Conservation (phyloP, 768 basidiomycete genomes). For the Coprinopsis sp. region DNA sequence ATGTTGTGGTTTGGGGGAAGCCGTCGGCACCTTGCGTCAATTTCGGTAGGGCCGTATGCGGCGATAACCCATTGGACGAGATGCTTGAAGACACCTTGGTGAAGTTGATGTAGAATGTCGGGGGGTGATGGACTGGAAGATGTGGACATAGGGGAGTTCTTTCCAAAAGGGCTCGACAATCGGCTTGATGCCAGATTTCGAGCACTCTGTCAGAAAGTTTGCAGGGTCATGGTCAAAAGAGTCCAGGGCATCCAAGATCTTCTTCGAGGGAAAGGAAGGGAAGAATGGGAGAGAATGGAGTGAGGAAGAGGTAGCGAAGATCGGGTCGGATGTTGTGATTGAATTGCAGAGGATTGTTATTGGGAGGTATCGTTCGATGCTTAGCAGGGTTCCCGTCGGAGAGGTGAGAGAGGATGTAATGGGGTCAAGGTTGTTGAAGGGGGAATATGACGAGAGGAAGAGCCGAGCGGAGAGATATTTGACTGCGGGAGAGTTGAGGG, state of each 20-base stretch:
- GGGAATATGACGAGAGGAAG: too few species aligned
- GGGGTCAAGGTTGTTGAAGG: too few species aligned
- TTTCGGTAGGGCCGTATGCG: not conserved
- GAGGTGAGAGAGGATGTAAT: too few species aligned
- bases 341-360: too few species aligned
- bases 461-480: too few species aligned
- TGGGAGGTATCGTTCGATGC: too few species aligned
- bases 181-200: constrained; percentile 11
- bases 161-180: constrained; percentile 22
- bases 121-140: constrained; percentile 22
- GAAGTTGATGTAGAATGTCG: constrained; percentile 31
- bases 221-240: not conserved
- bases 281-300: too few species aligned
- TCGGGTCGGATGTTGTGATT: too few species aligned
- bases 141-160: constrained; percentile 23
- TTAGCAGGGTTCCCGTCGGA: too few species aligned
- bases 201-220: constrained; percentile 9
- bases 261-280: too few species aligned
- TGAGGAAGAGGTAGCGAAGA: too few species aligned
- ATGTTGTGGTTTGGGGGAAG: constrained; percentile 14
- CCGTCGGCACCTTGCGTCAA: not conserved
- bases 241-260: not conserved
- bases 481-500: too few species aligned
- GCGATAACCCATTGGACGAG: constrained; percentile 12
- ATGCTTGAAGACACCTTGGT: constrained; percentile 30